Conservation (phyloP, 2,329 filamentous ascomycete species). For the Aureobasidium sp. region DNA sequence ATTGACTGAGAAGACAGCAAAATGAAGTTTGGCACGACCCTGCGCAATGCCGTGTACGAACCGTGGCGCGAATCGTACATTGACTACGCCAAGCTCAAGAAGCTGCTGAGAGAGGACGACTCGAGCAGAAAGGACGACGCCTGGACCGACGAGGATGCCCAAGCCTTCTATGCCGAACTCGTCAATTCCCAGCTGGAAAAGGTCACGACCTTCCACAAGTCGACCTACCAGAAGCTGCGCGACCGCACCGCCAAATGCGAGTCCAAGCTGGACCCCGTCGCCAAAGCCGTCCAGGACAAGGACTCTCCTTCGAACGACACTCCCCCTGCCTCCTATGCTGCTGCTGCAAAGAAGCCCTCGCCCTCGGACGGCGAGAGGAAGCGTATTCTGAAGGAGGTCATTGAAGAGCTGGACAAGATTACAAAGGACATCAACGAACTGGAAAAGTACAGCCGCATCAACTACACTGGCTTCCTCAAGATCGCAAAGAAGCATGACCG, state of each 20-base stretch:
- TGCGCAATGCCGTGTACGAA: slow-evolving; percentile 67
- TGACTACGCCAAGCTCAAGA: slow-evolving; percentile 90
- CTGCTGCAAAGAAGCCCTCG: slow-evolving; percentile 24
- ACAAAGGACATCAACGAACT: slow-evolving; percentile 87
- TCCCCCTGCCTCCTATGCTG: slow-evolving; percentile 16
- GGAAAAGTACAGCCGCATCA: slow-evolving; percentile 90
- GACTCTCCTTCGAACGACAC: neutral
- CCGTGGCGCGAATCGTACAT: slow-evolving; percentile 94
- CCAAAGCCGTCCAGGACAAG: slow-evolving; percentile 24
- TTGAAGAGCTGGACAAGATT: slow-evolving; percentile 75
- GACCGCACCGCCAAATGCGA: slow-evolving; percentile 69
- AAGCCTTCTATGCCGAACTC: slow-evolving; percentile 86
- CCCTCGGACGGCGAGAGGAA: slow-evolving; percentile 34
- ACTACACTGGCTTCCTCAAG: slow-evolving; percentile 97
- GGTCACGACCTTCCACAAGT: slow-evolving; percentile 79
- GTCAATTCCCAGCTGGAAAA: slow-evolving; percentile 94
- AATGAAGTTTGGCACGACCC: slow-evolving; percentile 92
- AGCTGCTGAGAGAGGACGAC: slow-evolving; percentile 70
- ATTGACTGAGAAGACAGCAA: slow-evolving; percentile 28
- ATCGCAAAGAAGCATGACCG: slow-evolving; percentile 99
- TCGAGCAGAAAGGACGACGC: slow-evolving; percentile 45
- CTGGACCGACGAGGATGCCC: slow-evolving; percentile 94
- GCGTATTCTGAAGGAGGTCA: slow-evolving; percentile 57
- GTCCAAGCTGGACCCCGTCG: slow-evolving; percentile 51
- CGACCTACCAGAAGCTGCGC: slow-evolving; percentile 71